Evolutionary conservation across 2,329 filamentous ascomycete genomes (phyloP).

Genomic region (Plenodomus biglobosus): DNA sequence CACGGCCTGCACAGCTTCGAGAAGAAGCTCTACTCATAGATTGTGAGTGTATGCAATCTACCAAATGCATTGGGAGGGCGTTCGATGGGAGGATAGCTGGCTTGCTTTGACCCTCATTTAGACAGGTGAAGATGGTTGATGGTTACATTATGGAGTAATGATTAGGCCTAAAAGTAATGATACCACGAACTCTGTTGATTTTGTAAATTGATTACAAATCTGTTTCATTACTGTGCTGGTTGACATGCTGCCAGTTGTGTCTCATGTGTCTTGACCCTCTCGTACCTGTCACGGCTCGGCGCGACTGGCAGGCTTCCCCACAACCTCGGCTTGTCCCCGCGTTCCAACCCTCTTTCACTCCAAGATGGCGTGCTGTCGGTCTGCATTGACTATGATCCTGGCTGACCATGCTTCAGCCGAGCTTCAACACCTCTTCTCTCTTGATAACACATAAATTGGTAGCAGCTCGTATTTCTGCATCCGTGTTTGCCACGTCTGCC

Average conservation of each 20-base stretch:
- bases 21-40: conserved; percentile 96
- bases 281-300: background rate
- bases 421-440: background rate
- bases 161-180: conserved; percentile 42
- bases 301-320: background rate
- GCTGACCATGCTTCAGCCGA: conserved; percentile 32
- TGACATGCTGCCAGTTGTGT: background rate
- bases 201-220: background rate
- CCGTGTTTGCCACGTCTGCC: background rate
- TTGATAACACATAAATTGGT: background rate
- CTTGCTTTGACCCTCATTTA: conserved; percentile 14
- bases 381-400: conserved; percentile 11
- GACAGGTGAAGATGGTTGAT: conserved; percentile 29
- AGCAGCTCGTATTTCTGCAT: background rate
- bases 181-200: conserved; percentile 32
- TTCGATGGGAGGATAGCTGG: conserved; percentile 16
- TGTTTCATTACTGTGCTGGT: background rate
- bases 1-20: conserved; percentile 97
- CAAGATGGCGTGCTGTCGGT: conserved; percentile 22
- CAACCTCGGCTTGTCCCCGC: conserved; percentile 42
- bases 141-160: conserved; percentile 23
- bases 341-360: conserved; percentile 15
- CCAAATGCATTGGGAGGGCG: conserved; percentile 37
- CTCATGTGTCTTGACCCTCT: background rate
- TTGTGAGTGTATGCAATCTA: conserved; percentile 1